phyloP scores from a whole-genome alignment of 2,329 filamentous ascomycete genomes.

The Cladosporium cucumerinum region DNA sequence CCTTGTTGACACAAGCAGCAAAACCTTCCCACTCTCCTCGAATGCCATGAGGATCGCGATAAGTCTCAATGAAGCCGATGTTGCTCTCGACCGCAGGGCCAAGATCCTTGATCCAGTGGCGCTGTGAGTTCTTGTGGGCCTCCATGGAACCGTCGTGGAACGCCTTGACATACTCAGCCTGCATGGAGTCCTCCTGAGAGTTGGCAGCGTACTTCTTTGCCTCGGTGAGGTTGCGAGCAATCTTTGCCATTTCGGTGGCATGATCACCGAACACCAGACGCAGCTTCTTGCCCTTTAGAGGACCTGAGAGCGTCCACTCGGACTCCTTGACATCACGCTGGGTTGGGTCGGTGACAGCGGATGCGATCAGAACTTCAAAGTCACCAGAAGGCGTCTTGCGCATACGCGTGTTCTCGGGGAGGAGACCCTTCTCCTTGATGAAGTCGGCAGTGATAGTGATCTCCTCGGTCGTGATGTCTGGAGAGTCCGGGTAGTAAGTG shows the following conservation, averaged over 20 bases:
- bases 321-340: conserved; percentile 43
- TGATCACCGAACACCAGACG: conserved; percentile 47
- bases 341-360: conserved; percentile 41
- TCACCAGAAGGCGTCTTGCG: conserved; percentile 42
- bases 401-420: conserved; percentile 51
- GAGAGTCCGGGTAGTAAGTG: conserved; percentile 50
- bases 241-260: conserved; percentile 45
- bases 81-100: conserved; percentile 51
- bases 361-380: conserved; percentile 50
- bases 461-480: conserved; percentile 47
- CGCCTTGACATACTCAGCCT: conserved; percentile 47
- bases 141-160: conserved; percentile 51
- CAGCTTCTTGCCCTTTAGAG: conserved; percentile 45
- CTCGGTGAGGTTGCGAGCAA: conserved; percentile 45
- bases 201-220: conserved; percentile 48
- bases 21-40: conserved; percentile 49
- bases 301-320: conserved; percentile 44
- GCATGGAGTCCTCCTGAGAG: conserved; percentile 44
- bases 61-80: conserved; percentile 55
- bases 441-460: conserved; percentile 47
- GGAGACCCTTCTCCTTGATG: conserved; percentile 44
- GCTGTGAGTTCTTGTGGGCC: conserved; percentile 50
- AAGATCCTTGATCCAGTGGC: conserved; percentile 53
- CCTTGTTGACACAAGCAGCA: conserved; percentile 71
- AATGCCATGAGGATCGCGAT: conserved; percentile 53